These are phyloP conservation scores for Floccularia luteovirens DNA, from an alignment of 768 basidiomycete genomes.

Conservation along the genomic window DNA sequence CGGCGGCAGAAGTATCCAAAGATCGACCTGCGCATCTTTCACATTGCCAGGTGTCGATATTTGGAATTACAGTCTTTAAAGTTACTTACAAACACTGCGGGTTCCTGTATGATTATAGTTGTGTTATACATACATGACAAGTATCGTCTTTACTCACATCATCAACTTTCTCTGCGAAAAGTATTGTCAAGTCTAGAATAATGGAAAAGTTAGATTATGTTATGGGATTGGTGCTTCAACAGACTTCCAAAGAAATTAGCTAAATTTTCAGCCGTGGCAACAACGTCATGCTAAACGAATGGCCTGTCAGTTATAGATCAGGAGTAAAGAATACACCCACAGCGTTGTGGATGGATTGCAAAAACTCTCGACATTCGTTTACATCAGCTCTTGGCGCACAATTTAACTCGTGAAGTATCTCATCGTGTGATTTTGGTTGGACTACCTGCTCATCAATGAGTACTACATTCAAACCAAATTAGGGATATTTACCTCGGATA, in stretches of 20 bases:
- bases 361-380: slow-evolving; percentile 32
- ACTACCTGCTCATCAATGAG: slow-evolving; percentile 38
- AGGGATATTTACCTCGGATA: slow-evolving; percentile 49
- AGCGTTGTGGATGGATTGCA: slow-evolving; percentile 35
- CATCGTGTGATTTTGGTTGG: slow-evolving; percentile 46
- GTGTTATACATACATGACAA: slow-evolving; percentile 1
- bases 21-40: slow-evolving; percentile 63
- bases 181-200: slow-evolving; percentile 38
- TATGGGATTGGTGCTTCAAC: slow-evolving; percentile 8
- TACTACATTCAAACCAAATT: background rate
- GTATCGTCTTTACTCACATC: slow-evolving; percentile 28
- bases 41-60: background rate
- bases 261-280: slow-evolving; percentile 50
- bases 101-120: slow-evolving; percentile 14
- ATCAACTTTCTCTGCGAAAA: slow-evolving; percentile 53
- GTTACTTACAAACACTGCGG: slow-evolving; percentile 21
- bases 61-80: background rate
- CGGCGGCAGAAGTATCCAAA: slow-evolving; percentile 80
- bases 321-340: slow-evolving; percentile 2
- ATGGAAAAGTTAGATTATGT: background rate
- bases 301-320: background rate
- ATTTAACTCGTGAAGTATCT: slow-evolving; percentile 37
- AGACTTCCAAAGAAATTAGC: slow-evolving; percentile 54
- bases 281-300: slow-evolving; percentile 29
- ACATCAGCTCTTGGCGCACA: slow-evolving; percentile 36